Conservation (phyloP, 306 rosid genomes). For the Cyclanthera cordifolia region DNA sequence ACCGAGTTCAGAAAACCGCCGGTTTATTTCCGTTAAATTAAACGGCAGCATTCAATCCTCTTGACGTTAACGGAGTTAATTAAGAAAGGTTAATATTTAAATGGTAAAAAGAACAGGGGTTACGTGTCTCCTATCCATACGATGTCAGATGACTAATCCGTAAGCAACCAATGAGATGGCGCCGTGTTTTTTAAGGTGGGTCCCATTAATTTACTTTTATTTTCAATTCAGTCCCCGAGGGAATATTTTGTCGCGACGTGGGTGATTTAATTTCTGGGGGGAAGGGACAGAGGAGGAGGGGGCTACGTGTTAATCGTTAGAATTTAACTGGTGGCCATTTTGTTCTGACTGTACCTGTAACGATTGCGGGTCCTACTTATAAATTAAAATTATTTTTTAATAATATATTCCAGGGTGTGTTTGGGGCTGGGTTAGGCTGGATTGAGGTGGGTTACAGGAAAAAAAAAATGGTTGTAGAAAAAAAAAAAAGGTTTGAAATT, state of each 20-base stretch:
- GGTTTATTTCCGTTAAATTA: neutral
- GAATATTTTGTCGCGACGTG: constrained; percentile 5
- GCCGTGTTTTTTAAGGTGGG: neutral
- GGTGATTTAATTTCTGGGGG: neutral
- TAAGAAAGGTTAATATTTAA: too few relatives aligned
- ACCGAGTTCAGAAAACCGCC: neutral
- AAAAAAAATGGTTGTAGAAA: too few relatives aligned
- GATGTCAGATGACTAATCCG: neutral
- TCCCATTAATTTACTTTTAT: neutral
- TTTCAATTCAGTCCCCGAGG: neutral
- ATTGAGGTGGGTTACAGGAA: too few relatives aligned
- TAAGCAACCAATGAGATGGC: neutral
- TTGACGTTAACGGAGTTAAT: too few relatives aligned
- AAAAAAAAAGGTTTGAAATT: too few relatives aligned
- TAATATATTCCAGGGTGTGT: too few relatives aligned
- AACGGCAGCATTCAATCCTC: neutral
- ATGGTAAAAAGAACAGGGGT: too few relatives aligned
- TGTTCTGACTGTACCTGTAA: neutral
- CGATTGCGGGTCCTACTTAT: neutral
- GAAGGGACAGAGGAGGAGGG: neutral
- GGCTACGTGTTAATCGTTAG: neutral
- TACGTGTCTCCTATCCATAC: constrained; percentile 9
- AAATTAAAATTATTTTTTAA: too few relatives aligned
- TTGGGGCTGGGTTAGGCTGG: too few relatives aligned
- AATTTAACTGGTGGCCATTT: neutral